phyloP scores from a whole-genome alignment of 441 rosid genomes.

The Corymbia citriodora region DNA sequence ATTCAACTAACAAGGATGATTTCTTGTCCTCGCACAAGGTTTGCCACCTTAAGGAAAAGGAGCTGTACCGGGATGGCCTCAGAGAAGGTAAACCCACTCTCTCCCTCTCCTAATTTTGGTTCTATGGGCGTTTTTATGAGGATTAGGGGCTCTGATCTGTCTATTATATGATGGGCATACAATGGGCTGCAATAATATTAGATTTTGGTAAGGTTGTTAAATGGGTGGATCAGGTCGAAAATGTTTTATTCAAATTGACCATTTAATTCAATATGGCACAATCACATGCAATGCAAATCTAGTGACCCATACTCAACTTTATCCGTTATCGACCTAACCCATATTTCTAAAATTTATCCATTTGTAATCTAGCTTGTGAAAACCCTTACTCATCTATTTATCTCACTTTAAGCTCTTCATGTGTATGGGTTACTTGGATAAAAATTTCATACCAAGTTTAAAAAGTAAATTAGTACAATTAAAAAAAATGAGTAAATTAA shows the following conservation, averaged over 20 bases:
- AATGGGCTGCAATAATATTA: neutral
- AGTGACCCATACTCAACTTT: fast-evolving
- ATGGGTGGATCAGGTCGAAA: neutral
- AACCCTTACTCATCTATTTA: neutral
- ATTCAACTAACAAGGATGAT: neutral
- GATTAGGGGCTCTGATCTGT: neutral
- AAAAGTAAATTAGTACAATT: neutral
- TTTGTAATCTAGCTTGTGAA: neutral
- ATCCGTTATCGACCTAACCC: fast-evolving
- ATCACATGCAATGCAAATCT: too few relatives aligned
- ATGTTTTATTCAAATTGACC: neutral
- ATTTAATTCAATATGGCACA: fast-evolving
- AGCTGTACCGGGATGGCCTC: neutral
- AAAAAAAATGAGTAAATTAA: too few relatives aligned
- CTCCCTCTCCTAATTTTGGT: neutral
- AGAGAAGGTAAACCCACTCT: neutral
- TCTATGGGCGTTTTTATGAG: neutral
- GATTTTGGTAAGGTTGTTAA: too few relatives aligned
- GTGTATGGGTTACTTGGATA: neutral
- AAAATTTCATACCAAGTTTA: neutral
- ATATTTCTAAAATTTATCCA: neutral
- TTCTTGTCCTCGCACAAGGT: neutral
- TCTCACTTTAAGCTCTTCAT: too few relatives aligned
- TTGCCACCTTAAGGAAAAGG: neutral
- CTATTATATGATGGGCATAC: neutral